Evolutionary conservation across 2,329 filamentous ascomycete genomes (phyloP).

Genomic region (Fusarium protoensiforme): DNA sequence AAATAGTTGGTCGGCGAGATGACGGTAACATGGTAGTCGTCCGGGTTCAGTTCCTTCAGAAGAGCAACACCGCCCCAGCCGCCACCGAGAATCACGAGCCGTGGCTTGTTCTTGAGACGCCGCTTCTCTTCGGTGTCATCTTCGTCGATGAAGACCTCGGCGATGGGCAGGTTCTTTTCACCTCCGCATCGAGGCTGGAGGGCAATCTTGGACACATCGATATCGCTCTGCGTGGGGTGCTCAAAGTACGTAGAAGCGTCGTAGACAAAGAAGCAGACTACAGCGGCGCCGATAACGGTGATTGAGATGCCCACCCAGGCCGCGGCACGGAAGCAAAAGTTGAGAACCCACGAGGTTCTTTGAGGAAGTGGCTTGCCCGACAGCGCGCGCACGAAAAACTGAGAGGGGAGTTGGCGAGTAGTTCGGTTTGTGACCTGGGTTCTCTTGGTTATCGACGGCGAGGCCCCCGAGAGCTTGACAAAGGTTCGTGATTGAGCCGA

Average conservation of each 20-base stretch:
- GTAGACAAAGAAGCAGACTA: constrained; percentile 91
- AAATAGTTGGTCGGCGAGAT: constrained; percentile 97
- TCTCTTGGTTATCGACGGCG: constrained; percentile 19
- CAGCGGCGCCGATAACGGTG: constrained; percentile 72
- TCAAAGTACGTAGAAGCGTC: constrained; percentile 92
- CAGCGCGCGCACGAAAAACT: constrained; percentile 52
- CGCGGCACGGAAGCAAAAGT: constrained; percentile 75
- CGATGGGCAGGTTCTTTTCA: constrained; percentile 94
- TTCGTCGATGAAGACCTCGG: constrained; percentile 88
- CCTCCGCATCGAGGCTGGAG: constrained; percentile 85
- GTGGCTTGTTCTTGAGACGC: constrained; percentile 85
- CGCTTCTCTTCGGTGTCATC: constrained; percentile 79
- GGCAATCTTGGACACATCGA: constrained; percentile 86
- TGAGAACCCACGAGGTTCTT: constrained; percentile 58
- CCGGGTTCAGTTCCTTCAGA: constrained; percentile 87
- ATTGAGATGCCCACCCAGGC: constrained; percentile 75
- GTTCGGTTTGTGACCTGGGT: constrained; percentile 7
- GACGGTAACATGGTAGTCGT: constrained; percentile 95
- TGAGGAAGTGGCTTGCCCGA: constrained; percentile 66
- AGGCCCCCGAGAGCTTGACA: constrained; percentile 33
- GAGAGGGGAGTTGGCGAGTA: constrained; percentile 28
- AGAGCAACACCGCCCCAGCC: constrained; percentile 96
- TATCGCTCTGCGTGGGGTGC: constrained; percentile 72
- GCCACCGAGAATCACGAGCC: constrained; percentile 89
- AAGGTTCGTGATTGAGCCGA: constrained; percentile 33